Evolutionary conservation across 2,329 filamentous ascomycete species (phyloP).

Genomic region (Hortaea werneckii): DNA sequence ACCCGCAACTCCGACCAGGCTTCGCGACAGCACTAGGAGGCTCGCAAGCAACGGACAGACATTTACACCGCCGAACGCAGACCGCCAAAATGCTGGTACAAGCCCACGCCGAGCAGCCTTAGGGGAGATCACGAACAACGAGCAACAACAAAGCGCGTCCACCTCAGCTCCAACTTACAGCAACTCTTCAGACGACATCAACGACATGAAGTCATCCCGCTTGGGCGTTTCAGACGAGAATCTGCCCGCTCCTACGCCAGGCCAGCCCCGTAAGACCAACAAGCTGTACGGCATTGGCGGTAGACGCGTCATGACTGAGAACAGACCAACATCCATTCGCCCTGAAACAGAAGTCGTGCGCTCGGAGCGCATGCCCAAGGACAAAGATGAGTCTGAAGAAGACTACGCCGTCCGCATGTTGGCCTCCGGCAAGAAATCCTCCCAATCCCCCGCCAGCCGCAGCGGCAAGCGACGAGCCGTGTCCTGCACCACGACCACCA

Average conservation of each 20-base stretch:
- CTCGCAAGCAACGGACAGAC: constrained; percentile 57
- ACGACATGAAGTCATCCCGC: constrained; percentile 26
- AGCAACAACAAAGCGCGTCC: constrained; percentile 35
- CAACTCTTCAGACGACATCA: constrained; percentile 18
- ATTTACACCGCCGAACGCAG: constrained; percentile 76
- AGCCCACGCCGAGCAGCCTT: constrained; percentile 60
- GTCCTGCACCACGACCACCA: constrained; percentile 65
- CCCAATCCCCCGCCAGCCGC: constrained; percentile 46
- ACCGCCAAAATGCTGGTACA: constrained; percentile 42
- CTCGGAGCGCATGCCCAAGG: constrained; percentile 44
- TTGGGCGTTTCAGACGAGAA: constrained; percentile 74
- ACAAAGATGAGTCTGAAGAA: constrained; percentile 67
- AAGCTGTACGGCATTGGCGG: constrained; percentile 61
- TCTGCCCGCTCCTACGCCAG: constrained; percentile 86
- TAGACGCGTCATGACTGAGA: constrained; percentile 44
- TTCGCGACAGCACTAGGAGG: constrained; percentile 38
- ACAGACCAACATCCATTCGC: constrained; percentile 39
- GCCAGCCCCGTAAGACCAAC: constrained; percentile 83
- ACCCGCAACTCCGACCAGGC: constrained; percentile 46
- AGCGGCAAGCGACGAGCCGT: constrained; percentile 58
- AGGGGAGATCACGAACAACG: constrained; percentile 86
- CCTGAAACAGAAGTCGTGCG: constrained; percentile 51
- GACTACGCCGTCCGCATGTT: constrained; percentile 71
- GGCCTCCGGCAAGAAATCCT: constrained; percentile 51
- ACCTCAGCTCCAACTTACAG: constrained; percentile 19